A percentile compares a stretch with the other conserved stretches of the same genome.
Evolutionary conservation across 176 grass and related monocot species (phyloP).

Genomic region (Eleusine indica): DNA sequence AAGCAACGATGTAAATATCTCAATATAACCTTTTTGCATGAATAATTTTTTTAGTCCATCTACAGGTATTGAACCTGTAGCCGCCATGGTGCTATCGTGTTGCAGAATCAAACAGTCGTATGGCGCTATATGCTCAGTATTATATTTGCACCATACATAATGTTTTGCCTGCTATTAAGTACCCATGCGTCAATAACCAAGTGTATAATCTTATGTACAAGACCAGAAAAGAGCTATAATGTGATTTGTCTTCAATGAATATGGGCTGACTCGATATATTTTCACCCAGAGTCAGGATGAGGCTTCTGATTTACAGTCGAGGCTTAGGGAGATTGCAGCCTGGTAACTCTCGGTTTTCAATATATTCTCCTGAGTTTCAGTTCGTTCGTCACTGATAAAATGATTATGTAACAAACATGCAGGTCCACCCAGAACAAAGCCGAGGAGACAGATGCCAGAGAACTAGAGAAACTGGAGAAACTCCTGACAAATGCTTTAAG

Average conservation of each 20-base stretch:
- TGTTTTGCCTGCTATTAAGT: not conserved
- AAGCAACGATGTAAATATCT: constrained; percentile 43
- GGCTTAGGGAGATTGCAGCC: constrained; percentile 40
- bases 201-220: not conserved
- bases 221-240: not conserved
- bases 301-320: constrained; percentile 35
- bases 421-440: constrained; percentile 40
- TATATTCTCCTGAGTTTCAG: not conserved
- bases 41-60: not conserved
- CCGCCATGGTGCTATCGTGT: not conserved
- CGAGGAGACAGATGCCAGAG: constrained; percentile 39
- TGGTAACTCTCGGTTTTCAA: constrained; percentile 44
- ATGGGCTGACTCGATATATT: constrained; percentile 37
- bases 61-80: constrained; percentile 17
- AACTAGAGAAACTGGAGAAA: constrained; percentile 53
- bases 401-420: constrained; percentile 30
- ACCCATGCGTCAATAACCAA: not conserved
- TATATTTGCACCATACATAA: not conserved
- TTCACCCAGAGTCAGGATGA: constrained; percentile 19
- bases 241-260: constrained; percentile 21
- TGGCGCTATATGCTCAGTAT: not conserved
- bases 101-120: not conserved
- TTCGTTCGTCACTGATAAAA: not conserved
- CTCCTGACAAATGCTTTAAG: constrained; percentile 49
- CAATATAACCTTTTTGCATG: not conserved